Base-by-base conservation (phyloP, 148 eudicot species). In the Nyssa sinensis region DNA sequence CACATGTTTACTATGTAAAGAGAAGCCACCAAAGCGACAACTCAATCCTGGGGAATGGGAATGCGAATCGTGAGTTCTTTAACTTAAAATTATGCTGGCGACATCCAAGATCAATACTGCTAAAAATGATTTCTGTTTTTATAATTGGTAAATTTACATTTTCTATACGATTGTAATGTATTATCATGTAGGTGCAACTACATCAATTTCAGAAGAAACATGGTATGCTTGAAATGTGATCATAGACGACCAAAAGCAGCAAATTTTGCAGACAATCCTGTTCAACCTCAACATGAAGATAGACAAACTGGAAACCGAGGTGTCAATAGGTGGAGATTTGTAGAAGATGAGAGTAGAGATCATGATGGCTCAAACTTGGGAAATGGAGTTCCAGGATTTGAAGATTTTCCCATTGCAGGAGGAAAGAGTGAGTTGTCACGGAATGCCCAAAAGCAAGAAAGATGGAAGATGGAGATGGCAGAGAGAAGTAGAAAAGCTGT, bases 31-130 rank as follows among this genome's bases (percentile, higher is more conserved):
- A 55, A 82, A 80, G 79, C 81, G 86, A 77, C 75, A 85, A 55
- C 78, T 87, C 30, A 77, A 77, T 80, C 84, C 83, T 55, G 93
- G 93, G 32, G 93, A 89, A 74, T 87, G 93, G 93, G 86, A 83
- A 69, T 89, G 93, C 64, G 89, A 87, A 24, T 89, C 91, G 93
- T 89, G 65, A 89, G 93, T 79, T 68, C 51, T 62, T 71, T 63
- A 28, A 30, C 29, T 69, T 8, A 3, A 23, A 17, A 24, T 55
- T 61, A 47, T n/a, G 4, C 21, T 8, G 21, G 23, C 34, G 23
- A 23, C 5, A 12, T 39, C 33, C 60, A 5, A 13, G 27, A 58
- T 33, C n/a, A n/a, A 71, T 24, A 3, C 19, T 17, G 10, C 10
- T 60, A 4, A 24, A 35, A 62, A 14, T 23, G 44, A 63, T 10